phyloP scores from a whole-genome alignment of 2,329 filamentous ascomycete species.

The Aspergillus proliferans region DNA sequence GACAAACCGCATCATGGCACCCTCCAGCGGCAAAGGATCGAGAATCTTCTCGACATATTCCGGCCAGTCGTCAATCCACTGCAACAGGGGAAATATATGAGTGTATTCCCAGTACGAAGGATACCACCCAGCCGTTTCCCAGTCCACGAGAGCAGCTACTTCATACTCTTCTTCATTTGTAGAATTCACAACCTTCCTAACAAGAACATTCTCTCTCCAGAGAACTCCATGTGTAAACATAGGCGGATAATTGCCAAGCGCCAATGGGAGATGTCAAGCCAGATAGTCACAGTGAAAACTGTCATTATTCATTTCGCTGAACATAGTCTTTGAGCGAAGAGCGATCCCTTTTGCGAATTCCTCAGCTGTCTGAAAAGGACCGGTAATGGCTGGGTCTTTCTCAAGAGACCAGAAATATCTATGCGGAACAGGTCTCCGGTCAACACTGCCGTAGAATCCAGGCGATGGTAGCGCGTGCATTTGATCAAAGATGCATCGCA shows the following conservation, averaged over 20 bases:
- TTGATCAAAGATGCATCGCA: too few species aligned
- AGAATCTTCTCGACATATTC: slow-evolving; percentile 18
- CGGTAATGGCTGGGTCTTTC: too few species aligned
- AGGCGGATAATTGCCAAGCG: slow-evolving; percentile 14
- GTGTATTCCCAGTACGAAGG: slow-evolving; percentile 23
- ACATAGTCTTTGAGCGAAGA: slow-evolving; percentile 12
- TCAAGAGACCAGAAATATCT: too few species aligned
- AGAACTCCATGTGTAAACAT: slow-evolving; percentile 20
- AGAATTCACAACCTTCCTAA: slow-evolving; percentile 11
- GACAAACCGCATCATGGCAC: slow-evolving; percentile 16
- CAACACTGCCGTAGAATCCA: too few species aligned
- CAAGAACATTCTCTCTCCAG: slow-evolving; percentile 18
- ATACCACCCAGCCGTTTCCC: slow-evolving; percentile 24
- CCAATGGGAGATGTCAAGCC: slow-evolving; percentile 14
- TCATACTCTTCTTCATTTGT: slow-evolving; percentile 12
- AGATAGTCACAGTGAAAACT: slow-evolving; percentile 16
- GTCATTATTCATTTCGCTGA: slow-evolving; percentile 9
- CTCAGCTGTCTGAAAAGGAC: too few species aligned
- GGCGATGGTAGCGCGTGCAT: too few species aligned
- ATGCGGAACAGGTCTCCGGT: too few species aligned
- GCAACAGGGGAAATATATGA: slow-evolving; percentile 15
- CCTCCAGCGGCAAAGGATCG: slow-evolving; percentile 18
- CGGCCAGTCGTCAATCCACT: slow-evolving; percentile 22
- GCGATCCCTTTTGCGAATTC: neutral
- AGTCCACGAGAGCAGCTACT: slow-evolving; percentile 18